A percentile compares a stretch with the other conserved stretches of the same genome.
These are phyloP conservation scores for Lecanoromycetidae sp. DNA, from an alignment of 2,329 filamentous ascomycete genomes.

Conservation along the genomic window DNA sequence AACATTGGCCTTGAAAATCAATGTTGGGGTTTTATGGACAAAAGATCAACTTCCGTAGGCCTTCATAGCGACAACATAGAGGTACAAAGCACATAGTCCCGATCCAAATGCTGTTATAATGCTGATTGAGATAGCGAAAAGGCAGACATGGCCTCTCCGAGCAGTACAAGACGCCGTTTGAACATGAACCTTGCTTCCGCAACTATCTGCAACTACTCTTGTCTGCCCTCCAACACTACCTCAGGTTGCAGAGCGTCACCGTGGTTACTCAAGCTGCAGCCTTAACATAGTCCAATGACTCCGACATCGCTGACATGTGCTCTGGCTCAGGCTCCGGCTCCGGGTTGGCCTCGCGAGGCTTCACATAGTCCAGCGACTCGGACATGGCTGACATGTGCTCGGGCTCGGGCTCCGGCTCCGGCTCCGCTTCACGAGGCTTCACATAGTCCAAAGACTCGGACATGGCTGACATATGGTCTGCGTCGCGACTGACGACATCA, in stretches of 20 bases:
- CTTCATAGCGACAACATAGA: too few species aligned
- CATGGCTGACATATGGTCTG: neutral
- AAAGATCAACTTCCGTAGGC: too few species aligned
- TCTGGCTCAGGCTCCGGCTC: neutral
- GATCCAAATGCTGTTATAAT: neutral
- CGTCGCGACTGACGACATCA: neutral
- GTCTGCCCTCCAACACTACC: neutral
- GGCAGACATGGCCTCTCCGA: neutral
- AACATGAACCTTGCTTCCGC: neutral
- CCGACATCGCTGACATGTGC: too few species aligned
- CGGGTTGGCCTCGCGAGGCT: neutral
- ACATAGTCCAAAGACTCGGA: neutral
- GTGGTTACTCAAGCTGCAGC: neutral
- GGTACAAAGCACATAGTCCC: neutral
- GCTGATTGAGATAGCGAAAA: neutral
- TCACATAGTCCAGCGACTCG: neutral
- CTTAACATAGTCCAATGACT: too few species aligned
- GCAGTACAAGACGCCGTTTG: neutral
- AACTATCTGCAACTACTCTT: neutral
- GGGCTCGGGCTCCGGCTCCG: neutral
- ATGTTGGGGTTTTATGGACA: too few species aligned
- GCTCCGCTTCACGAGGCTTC: neutral
- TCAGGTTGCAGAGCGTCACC: neutral
- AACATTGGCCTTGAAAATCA: too few species aligned
- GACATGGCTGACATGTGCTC: neutral